Conservation (phyloP, 148 eudicot genomes). For the Diospyros lotus region DNA sequence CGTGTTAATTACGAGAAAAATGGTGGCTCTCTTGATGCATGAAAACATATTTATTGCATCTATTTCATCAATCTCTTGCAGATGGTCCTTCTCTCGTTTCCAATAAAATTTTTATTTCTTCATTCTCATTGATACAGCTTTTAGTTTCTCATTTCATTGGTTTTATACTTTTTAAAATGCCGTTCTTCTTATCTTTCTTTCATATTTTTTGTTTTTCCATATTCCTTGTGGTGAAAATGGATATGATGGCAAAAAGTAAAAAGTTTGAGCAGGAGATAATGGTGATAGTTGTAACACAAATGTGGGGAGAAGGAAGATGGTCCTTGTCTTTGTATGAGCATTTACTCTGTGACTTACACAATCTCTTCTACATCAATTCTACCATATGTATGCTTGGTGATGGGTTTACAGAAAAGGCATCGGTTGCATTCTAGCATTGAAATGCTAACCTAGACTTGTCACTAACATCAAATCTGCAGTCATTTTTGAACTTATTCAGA, state of each 20-base stretch:
- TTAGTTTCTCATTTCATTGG: no score
- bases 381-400: constrained; percentile 34
- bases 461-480: constrained; percentile 33
- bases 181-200: neutral
- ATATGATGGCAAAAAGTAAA: constrained; percentile 73
- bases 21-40: neutral
- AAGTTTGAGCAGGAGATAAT: constrained; percentile 62
- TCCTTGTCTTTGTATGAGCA: constrained; percentile 80
- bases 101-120: neutral
- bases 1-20: neutral
- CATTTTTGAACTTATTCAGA: neutral
- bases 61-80: neutral
- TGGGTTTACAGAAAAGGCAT: constrained; percentile 75
- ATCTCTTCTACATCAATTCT: constrained; percentile 61
- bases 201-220: neutral
- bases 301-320: constrained; percentile 47
- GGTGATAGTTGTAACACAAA: constrained; percentile 24
- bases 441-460: constrained; percentile 71
- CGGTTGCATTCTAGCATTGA: constrained; percentile 87
- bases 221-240: constrained; percentile 24
- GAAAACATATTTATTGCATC: neutral
- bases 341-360: constrained; percentile 65
- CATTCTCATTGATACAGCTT: neutral
- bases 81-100: neutral
- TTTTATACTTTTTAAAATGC: no score